These are phyloP conservation scores for Calycina marina DNA, from an alignment of 2,329 filamentous ascomycete species.

Conservation along the genomic window DNA sequence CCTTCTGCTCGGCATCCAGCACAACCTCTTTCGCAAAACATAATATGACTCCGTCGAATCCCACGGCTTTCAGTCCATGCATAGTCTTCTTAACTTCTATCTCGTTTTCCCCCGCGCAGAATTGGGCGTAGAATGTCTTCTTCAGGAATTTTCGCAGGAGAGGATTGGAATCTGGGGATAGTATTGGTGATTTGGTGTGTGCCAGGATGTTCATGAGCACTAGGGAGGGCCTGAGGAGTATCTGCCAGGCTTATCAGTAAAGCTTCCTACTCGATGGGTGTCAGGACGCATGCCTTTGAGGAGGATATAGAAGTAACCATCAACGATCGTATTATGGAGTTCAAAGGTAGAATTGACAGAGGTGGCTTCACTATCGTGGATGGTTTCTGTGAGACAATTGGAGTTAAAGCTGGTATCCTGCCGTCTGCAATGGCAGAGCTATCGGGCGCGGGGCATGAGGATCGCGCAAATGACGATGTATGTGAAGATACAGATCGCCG, in stretches of 20 bases:
- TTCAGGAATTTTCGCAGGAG: constrained; percentile 57
- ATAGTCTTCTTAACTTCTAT: constrained; percentile 54
- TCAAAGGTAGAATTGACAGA: constrained; percentile 51
- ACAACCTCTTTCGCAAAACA: constrained; percentile 76
- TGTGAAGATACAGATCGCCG: no score
- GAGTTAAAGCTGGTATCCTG: no score
- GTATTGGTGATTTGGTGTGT: constrained; percentile 46
- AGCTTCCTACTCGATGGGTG: no score
- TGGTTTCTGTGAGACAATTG: no score
- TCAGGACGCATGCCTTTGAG: constrained; percentile 38
- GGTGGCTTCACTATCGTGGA: constrained; percentile 24
- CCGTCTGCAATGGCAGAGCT: no score
- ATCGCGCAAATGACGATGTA: no score
- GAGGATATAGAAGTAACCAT: constrained; percentile 57
- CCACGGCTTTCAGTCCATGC: constrained; percentile 51
- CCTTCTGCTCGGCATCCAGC: constrained; percentile 38
- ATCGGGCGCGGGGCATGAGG: no score
- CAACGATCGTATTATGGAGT: constrained; percentile 53
- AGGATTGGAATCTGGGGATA: constrained; percentile 64
- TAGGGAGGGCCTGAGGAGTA: constrained; percentile 57
- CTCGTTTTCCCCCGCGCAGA: constrained; percentile 69
- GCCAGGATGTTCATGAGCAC: constrained; percentile 54
- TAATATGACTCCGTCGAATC: constrained; percentile 72
- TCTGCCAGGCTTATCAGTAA: no score
- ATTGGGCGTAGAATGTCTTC: constrained; percentile 79